These are phyloP conservation scores for Hyphopichia khmerensis DNA, from an alignment of 1,139 yeast genomes.

Conservation along the genomic window DNA sequence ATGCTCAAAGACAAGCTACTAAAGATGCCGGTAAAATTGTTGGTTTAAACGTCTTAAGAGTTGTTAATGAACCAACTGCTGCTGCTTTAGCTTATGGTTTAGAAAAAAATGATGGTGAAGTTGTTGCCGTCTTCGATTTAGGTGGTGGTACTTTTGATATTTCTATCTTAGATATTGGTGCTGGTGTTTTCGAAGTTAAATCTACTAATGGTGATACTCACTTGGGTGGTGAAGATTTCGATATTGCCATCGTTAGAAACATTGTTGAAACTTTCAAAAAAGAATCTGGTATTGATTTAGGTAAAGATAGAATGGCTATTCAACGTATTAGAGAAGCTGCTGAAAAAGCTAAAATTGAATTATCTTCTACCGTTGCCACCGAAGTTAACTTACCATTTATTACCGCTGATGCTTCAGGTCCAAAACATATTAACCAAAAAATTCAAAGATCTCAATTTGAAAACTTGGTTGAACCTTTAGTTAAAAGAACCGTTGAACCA, in stretches of 20 bases:
- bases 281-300: slow-evolving; percentile 86
- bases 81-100: slow-evolving; percentile 98
- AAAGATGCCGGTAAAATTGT: slow-evolving; percentile 98
- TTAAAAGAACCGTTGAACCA: slow-evolving; percentile 93
- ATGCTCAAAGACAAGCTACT: slow-evolving; percentile 98
- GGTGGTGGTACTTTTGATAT: slow-evolving; percentile 93
- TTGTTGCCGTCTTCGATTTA: slow-evolving; percentile 81
- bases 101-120: slow-evolving; percentile 75
- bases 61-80: slow-evolving; percentile 98
- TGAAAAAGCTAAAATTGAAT: slow-evolving; percentile 98
- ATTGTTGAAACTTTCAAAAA: slow-evolving; percentile 91
- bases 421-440: slow-evolving; percentile 96
- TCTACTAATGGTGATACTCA: slow-evolving; percentile 90
- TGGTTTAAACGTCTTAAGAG: slow-evolving; percentile 93
- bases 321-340: slow-evolving; percentile 99
- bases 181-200: slow-evolving; percentile 86
- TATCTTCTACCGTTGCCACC: slow-evolving; percentile 89
- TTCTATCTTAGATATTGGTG: slow-evolving; percentile 80
- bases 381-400: slow-evolving; percentile 97
- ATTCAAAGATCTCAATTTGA: slow-evolving; percentile 92
- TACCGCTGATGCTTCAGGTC: slow-evolving; percentile 94
- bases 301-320: slow-evolving; percentile 95
- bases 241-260: slow-evolving; percentile 83
- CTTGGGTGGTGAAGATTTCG: slow-evolving; percentile 91
- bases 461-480: slow-evolving; percentile 82